Evolutionary conservation across 495 filamentous ascomycete species (phyloP), one percentile per base, ranked within the genome.

Genomic region (Melanomma pulvis-pyrius): DNA sequence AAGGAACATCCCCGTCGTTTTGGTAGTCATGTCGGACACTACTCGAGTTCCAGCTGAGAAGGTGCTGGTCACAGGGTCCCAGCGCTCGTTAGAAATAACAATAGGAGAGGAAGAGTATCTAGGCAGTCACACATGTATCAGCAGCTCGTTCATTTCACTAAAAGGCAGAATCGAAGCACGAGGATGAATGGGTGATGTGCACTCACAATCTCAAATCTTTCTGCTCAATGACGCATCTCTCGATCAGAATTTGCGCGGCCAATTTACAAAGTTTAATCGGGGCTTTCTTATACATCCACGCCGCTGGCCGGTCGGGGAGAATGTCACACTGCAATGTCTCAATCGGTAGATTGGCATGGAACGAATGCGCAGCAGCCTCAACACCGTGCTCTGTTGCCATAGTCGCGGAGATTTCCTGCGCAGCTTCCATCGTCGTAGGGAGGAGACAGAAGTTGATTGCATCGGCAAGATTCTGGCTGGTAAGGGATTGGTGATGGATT

Each of bases 401-500:
- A 50, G 78, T 81, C 8, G 77, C 74, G 12, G 87, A 86, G 1
- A 92, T 75, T 59, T 83, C 80, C 49, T 79, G 72, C 0, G 90
- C 91, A 51, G 81, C 81, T 21, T 80, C 75, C 5, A 79, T 73
- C 0, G 83, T 86, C 48, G 84, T 80, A 1, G 85, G 82, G 61
- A 83, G 79, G 17, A 90, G 69, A 32, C 85, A 83, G 51, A 82
- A 79, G 1, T 74, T 63, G 22, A 93, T 88, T 0, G 87, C 87
- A 22, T 82, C 80, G 0, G 87, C 85, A 8, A 96, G 76, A 0
- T 81, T 84, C 2, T 85, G 82, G 0, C 82, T 79, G 0, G 83
- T 91, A 24, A 96, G 78, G 24, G 84, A 79, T 68, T 87, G 89
- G 74, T 86, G 82, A 0, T 89, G 87, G 61, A 92, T 89, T 0